These are phyloP conservation scores for Solanum tarapatanum DNA, from an alignment of 257 asterid species.

Conservation along the genomic window DNA sequence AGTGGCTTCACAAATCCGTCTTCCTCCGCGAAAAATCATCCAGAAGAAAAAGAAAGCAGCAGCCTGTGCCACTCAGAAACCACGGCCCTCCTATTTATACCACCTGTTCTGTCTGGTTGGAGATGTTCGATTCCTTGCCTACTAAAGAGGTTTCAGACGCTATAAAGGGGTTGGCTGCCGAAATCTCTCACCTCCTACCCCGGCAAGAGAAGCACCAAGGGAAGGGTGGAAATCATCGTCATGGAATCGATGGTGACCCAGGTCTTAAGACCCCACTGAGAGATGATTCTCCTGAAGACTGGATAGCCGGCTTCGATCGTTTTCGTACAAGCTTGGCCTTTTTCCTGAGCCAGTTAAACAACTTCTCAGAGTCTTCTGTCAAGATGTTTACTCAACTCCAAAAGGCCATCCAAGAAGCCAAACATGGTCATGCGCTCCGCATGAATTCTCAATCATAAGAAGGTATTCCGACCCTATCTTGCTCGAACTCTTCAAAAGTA, in stretches of 20 bases:
- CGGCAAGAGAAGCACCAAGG: conserved; percentile 69
- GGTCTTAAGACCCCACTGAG: conserved; percentile 13
- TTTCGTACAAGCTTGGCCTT: conserved; percentile 47
- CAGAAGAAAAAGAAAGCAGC: conserved; percentile 45
- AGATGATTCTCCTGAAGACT: conserved; percentile 32
- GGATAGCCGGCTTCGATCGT: conserved; percentile 43
- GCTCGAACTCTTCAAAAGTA: neutral
- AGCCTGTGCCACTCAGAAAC: conserved; percentile 40
- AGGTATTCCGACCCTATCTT: neutral
- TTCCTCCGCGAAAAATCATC: conserved; percentile 39
- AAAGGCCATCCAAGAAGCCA: conserved; percentile 41
- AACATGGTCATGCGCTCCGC: conserved; percentile 34
- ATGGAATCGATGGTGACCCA: conserved; percentile 7
- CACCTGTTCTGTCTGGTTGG: conserved; percentile 73
- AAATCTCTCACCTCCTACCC: conserved; percentile 63
- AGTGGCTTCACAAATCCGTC: conserved; percentile 85
- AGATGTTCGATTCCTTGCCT: conserved; percentile 43
- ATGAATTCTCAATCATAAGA: conserved; percentile 11
- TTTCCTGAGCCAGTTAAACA: conserved; percentile 58
- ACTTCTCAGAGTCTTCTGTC: conserved; percentile 57
- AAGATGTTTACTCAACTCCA: conserved; percentile 52
- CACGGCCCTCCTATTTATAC: conserved; percentile 88
- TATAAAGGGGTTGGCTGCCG: conserved; percentile 54
- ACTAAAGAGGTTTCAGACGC: conserved; percentile 54
- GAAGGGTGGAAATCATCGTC: conserved; percentile 19